These are phyloP conservation scores for Funneliformis caledonium DNA, from an alignment of 371 early-diverging fungal species.

Conservation along the genomic window DNA sequence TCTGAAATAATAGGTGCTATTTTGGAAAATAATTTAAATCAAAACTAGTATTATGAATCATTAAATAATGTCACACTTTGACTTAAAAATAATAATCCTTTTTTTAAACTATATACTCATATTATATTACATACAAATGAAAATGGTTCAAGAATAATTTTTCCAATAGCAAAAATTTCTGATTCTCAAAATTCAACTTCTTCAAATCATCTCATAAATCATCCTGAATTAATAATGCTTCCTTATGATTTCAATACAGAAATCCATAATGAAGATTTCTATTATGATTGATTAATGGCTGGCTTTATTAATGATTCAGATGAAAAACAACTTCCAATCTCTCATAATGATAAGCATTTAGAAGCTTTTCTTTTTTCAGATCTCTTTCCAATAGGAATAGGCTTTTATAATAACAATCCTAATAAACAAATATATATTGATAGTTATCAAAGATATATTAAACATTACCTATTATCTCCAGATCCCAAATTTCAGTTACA, in stretches of 20 bases:
- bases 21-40: neutral
- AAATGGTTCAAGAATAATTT: too few relatives aligned
- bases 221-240: neutral
- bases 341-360: neutral
- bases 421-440: neutral
- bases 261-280: conserved; percentile 13
- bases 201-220: too few relatives aligned
- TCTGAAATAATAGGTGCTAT: neutral
- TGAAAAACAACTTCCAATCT: neutral
- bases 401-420: neutral
- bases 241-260: neutral
- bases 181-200: too few relatives aligned
- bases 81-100: neutral
- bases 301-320: neutral
- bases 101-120: neutral
- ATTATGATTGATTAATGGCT: neutral
- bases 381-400: neutral
- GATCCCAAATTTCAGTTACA: neutral
- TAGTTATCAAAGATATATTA: conserved; percentile 6
- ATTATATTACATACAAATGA: neutral
- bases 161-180: too few relatives aligned
- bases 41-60: neutral
- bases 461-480: neutral
- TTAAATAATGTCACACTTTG: neutral
- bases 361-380: neutral